phyloP scores from a whole-genome alignment of 257 asterid genomes.

The Anisodus tanguticus region DNA sequence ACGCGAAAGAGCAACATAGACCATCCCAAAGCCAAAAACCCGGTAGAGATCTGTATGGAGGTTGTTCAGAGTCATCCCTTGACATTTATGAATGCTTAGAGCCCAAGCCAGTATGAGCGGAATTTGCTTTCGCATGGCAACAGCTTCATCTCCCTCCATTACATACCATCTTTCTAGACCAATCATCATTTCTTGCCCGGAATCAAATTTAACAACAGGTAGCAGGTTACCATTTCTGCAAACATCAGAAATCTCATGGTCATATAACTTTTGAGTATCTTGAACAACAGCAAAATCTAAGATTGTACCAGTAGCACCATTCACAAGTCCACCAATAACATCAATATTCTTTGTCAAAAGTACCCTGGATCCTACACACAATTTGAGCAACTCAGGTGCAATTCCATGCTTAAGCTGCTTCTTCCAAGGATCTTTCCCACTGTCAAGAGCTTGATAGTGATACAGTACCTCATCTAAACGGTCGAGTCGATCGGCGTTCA shows the following conservation, averaged over 20 bases:
- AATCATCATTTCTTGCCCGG: conserved; percentile 51
- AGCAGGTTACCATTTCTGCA: conserved; percentile 53
- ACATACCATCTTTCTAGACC: conserved; percentile 66
- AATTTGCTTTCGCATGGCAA: conserved; percentile 65
- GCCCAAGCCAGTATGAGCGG: conserved; percentile 90
- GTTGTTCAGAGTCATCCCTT: conserved; percentile 76
- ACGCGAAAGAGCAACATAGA: conserved; percentile 82
- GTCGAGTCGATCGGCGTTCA: conserved; percentile 53
- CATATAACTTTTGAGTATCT: conserved; percentile 32
- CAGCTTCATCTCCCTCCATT: conserved; percentile 58
- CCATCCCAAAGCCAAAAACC: conserved; percentile 81
- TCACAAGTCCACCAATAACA: conserved; percentile 54
- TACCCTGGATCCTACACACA: conserved; percentile 70
- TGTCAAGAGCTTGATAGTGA: conserved; percentile 57
- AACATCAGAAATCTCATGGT: conserved; percentile 32
- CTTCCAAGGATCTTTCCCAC: conserved; percentile 49
- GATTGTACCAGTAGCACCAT: conserved; percentile 78
- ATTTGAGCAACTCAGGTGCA: conserved; percentile 59
- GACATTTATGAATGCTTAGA: conserved; percentile 83
- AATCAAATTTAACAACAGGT: conserved; percentile 79
- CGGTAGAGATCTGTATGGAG: conserved; percentile 62
- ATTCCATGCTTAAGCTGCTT: conserved; percentile 62
- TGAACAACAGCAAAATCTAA: conserved; percentile 35
- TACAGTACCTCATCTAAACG: conserved; percentile 45
- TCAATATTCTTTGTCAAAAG: conserved; percentile 63